Evolutionary conservation across 179 eudicot species (phyloP), one percentile per base, ranked within the genome.

Genomic region (Patellifolia procumbens): DNA sequence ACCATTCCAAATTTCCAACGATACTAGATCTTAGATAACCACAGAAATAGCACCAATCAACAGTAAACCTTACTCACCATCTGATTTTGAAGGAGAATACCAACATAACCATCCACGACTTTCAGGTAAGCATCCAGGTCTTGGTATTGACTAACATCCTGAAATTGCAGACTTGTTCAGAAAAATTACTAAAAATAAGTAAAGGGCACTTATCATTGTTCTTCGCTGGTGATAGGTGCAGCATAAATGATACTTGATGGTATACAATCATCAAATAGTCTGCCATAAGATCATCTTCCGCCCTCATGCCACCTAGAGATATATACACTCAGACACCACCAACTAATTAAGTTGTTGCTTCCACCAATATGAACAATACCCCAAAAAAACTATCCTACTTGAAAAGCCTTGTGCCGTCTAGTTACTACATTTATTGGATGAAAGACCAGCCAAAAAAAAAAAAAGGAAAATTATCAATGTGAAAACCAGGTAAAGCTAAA

Each of bases 31-130:
- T 42, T 45, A 60, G 22, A 62, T n/a, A 43, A 35, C 46, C 37
- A 72, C 56, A 20, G 2, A 37, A 26, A 29, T 37, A 7, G 17
- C 29, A 37, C 37, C 31, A 46, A 5, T 65, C 10, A 73, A 48
- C 46, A 20, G n/a, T 52, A 63, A 77, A 70, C 34, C 17, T 78
- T 29, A 81, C 87, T 84, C 84, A 89, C 96, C 91, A 89, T 85
- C 67, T 89, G 86, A 82, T 87, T 86, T 77, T 88, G 89, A 76
- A 91, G 87, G 78, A 88, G 42, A 59, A 88, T 84, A 76, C 89
- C 96, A 75, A 88, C 63, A 79, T 84, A 89, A 79, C 88, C 90
- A 83, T 89, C 91, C 63, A 87, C 77, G 53, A 88, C 86, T 83
- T 79, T 91, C 85, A 89, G 77, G 81, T 77, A 91, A 68, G 83